phyloP scores from a whole-genome alignment of 306 rosid genomes.

The Dryas octopetala region DNA sequence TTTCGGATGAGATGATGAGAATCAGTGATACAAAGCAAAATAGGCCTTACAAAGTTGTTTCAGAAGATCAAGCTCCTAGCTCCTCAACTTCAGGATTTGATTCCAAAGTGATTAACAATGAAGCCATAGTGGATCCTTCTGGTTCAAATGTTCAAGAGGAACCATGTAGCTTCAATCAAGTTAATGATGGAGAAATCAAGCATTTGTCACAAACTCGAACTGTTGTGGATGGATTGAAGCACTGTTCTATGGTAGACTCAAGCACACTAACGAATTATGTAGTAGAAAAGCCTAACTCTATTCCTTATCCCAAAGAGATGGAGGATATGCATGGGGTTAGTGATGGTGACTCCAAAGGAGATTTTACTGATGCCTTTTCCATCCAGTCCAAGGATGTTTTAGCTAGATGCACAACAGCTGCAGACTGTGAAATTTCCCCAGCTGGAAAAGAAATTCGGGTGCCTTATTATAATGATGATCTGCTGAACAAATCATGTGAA shows the following conservation, averaged over 20 bases:
- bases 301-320: constrained; percentile 25
- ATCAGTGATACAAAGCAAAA: constrained; percentile 6
- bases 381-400: constrained; percentile 25
- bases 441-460: constrained; percentile 27
- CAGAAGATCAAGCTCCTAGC: constrained; percentile 15
- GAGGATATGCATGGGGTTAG: constrained; percentile 34
- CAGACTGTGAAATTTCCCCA: constrained; percentile 36
- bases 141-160: constrained; percentile 41
- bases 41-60: constrained; percentile 8
- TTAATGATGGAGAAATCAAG: constrained; percentile 39
- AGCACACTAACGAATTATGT: constrained; percentile 18
- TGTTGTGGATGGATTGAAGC: constrained; percentile 36
- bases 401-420: constrained; percentile 15
- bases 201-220: constrained; percentile 29
- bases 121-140: constrained; percentile 24
- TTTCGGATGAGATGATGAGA: constrained; percentile 14
- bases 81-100: constrained; percentile 5
- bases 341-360: constrained; percentile 30
- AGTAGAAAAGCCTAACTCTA: constrained; percentile 32
- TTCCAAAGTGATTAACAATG: constrained; percentile 33
- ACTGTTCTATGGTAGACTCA: constrained; percentile 32
- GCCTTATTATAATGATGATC: constrained; percentile 35
- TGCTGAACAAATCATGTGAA: constrained; percentile 35
- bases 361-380: constrained; percentile 25
- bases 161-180: constrained; percentile 28